A percentile compares a stretch with the other conserved stretches of the same genome.
Conservation (phyloP, 306 rosid species). For the Glycine latifolia region DNA sequence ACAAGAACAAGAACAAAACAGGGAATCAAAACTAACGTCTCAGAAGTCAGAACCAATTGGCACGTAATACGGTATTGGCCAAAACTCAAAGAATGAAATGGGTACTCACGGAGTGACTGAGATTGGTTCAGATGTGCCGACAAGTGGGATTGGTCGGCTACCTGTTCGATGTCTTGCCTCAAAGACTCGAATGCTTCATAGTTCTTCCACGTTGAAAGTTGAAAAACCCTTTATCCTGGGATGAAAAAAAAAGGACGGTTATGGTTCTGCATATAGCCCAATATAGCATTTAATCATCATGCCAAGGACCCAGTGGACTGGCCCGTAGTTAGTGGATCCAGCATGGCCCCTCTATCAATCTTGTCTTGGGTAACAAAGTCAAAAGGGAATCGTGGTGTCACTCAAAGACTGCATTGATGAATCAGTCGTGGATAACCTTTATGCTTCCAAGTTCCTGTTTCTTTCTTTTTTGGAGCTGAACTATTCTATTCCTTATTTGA, state of each 20-base stretch:
- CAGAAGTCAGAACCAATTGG: conserved; percentile 10
- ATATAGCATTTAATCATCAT: conserved; percentile 1
- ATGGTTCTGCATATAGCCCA: conserved; percentile 28
- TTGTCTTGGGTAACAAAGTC: conserved; percentile 10
- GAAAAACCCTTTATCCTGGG: neutral
- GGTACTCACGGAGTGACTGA: neutral
- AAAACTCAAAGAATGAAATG: conserved; percentile 19
- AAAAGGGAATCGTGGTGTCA: conserved; percentile 1
- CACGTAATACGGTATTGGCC: neutral
- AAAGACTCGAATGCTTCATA: neutral
- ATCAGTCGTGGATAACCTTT: neutral
- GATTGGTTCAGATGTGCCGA: too few species aligned
- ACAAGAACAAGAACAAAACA: conserved; percentile 6
- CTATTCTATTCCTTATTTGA: neutral
- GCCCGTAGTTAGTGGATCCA: conserved; percentile 11
- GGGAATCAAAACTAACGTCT: conserved; percentile 1
- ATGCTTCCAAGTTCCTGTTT: neutral
- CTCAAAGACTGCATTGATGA: conserved; percentile 3
- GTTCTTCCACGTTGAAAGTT: neutral
- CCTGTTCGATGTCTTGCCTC: conserved; percentile 46
- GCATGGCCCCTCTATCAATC: conserved; percentile 19
- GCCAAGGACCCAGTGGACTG: conserved; percentile 15
- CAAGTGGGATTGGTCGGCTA: conserved; percentile 4
- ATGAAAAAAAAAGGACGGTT: neutral
- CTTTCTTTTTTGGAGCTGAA: neutral